Conservation (phyloP, 2,329 filamentous ascomycete genomes). For the Colletotrichum sojae region DNA sequence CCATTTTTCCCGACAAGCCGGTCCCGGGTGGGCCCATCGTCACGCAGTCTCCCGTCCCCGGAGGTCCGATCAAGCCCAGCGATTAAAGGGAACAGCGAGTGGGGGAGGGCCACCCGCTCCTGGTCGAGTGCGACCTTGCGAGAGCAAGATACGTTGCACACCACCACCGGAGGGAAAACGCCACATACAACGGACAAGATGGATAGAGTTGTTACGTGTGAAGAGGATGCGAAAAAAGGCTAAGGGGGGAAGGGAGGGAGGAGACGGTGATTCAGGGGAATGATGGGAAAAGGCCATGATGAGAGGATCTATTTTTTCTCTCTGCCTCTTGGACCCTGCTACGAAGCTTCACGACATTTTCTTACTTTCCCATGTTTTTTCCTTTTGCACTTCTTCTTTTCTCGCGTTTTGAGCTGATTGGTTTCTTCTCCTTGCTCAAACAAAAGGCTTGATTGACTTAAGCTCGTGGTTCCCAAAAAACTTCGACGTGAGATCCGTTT, state of each 20-base stretch:
- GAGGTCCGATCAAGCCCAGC: conserved; percentile 35
- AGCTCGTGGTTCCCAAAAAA: conserved; percentile 31
- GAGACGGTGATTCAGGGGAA: neutral
- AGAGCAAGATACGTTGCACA: neutral
- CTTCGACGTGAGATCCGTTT: conserved; percentile 27
- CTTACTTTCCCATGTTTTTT: conserved; percentile 37
- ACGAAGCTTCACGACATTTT: conserved; percentile 21
- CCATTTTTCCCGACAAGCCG: conserved; percentile 46
- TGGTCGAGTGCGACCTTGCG: conserved; percentile 3
- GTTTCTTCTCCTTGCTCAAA: conserved; percentile 8
- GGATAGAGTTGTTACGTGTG: conserved; percentile 24
- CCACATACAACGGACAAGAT: conserved; percentile 2
- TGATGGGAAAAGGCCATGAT: conserved; percentile 9
- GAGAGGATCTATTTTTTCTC: neutral
- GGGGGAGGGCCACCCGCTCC: neutral
- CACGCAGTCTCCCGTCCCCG: conserved; percentile 35
- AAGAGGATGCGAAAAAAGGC: conserved; percentile 15
- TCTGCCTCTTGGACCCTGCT: neutral
- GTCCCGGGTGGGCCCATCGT: conserved; percentile 49
- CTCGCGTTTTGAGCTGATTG: conserved; percentile 25
- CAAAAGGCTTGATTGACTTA: conserved; percentile 48
- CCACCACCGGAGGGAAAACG: neutral
- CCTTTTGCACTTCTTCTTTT: conserved; percentile 27
- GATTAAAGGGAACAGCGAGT: conserved; percentile 16
- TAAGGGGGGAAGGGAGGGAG: neutral